Evolutionary conservation across 106 monocot species (phyloP).

Genomic region (Cymbidium sinense): DNA sequence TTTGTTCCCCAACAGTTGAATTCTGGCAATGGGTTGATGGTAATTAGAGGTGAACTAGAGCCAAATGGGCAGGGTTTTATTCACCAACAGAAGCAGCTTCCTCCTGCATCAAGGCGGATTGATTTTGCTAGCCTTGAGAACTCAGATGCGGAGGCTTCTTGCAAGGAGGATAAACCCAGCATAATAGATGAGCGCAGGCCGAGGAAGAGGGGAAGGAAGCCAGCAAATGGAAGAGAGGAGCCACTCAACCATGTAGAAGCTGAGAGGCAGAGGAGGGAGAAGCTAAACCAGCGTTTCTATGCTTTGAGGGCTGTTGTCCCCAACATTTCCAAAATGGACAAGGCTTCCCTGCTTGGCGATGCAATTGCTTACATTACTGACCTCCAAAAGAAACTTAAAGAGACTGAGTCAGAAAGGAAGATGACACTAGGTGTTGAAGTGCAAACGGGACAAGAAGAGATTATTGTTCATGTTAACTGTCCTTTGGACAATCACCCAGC

Average conservation of each 20-base stretch:
- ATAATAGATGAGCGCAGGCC: slow-evolving; percentile 33
- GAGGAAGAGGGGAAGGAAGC: slow-evolving; percentile 61
- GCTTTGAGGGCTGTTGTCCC: slow-evolving; percentile 66
- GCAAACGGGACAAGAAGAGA: slow-evolving; percentile 39
- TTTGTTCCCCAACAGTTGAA: slow-evolving; percentile 2
- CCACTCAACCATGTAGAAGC: slow-evolving; percentile 71
- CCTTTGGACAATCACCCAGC: slow-evolving; percentile 65
- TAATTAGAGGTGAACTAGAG: neutral
- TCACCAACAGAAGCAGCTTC: neutral
- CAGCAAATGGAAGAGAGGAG: slow-evolving; percentile 64
- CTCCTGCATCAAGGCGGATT: slow-evolving; percentile 19
- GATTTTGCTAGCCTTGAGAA: slow-evolving; percentile 11
- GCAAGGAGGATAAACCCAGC: slow-evolving; percentile 24
- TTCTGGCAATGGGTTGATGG: neutral
- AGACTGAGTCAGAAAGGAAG: slow-evolving; percentile 47
- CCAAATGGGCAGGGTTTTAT: neutral
- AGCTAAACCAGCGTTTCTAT: slow-evolving; percentile 77
- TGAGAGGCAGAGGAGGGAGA: slow-evolving; percentile 68
- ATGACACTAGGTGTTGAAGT: slow-evolving; percentile 44
- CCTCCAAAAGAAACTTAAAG: slow-evolving; percentile 64
- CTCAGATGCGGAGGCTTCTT: slow-evolving; percentile 20
- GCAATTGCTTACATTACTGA: slow-evolving; percentile 70
- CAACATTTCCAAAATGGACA: slow-evolving; percentile 81
- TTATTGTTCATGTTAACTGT: slow-evolving; percentile 59
- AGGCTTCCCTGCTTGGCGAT: slow-evolving; percentile 63